These are phyloP conservation scores for Phytophthora palmivora DNA, from an alignment of 352 stramenopile species.

Conservation along the genomic window DNA sequence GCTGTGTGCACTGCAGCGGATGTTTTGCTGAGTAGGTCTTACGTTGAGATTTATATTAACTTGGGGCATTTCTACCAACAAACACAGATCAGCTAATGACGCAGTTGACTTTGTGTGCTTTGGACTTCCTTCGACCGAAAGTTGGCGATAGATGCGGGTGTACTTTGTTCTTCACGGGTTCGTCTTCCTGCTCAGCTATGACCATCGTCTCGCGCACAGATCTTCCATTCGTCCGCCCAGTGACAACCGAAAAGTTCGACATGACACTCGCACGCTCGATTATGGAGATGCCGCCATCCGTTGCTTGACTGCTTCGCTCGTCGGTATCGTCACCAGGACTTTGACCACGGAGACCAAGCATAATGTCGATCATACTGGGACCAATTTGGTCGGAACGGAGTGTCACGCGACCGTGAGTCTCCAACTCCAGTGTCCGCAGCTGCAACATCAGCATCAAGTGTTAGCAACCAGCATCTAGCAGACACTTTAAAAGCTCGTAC, in stretches of 20 bases:
- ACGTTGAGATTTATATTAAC: constrained; percentile 31
- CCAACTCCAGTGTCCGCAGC: constrained; percentile 59
- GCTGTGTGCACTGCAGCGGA: constrained; percentile 54
- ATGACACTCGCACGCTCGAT: constrained; percentile 64
- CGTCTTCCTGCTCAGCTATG: constrained; percentile 73
- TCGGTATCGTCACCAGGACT: constrained; percentile 45
- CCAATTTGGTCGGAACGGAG: constrained; percentile 67
- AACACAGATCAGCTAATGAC: constrained; percentile 43
- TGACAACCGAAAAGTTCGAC: constrained; percentile 68
- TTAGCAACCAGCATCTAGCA: constrained; percentile 1
- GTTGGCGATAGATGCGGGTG: constrained; percentile 25
- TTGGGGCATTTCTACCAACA: constrained; percentile 23
- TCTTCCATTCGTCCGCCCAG: constrained; percentile 48
- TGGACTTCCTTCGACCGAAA: constrained; percentile 33
- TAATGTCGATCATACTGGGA: constrained; percentile 81
- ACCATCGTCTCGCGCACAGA: constrained; percentile 73
- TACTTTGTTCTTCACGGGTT: constrained; percentile 28
- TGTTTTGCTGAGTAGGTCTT: constrained; percentile 43
- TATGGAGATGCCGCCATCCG: constrained; percentile 46
- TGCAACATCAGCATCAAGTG: constrained; percentile 21
- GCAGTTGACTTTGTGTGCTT: constrained; percentile 42
- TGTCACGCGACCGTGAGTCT: constrained; percentile 67
- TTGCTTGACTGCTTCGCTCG: constrained; percentile 55
- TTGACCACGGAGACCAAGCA: constrained; percentile 65
- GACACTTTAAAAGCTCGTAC: constrained; percentile 24